Evolutionary conservation across 2,329 filamentous ascomycete species (phyloP).

Genomic region (Paraphoma sp.): DNA sequence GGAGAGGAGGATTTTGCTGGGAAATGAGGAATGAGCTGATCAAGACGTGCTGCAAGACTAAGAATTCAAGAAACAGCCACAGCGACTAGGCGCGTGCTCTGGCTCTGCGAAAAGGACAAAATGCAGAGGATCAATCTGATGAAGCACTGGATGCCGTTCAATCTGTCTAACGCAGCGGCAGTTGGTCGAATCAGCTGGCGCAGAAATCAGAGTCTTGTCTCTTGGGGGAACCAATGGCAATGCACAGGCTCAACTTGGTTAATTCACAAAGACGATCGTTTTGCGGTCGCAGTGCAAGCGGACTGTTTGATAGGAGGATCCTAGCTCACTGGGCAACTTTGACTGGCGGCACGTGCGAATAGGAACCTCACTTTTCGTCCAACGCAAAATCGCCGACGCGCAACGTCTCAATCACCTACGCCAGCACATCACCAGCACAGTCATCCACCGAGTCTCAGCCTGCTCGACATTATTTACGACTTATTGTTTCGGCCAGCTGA

Average conservation of each 20-base stretch:
- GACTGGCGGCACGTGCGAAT: conserved; percentile 10
- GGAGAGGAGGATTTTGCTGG: background rate
- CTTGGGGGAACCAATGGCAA: no score
- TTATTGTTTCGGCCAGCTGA: conserved; percentile 3
- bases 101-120: background rate
- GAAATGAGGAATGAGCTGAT: background rate
- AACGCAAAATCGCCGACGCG: conserved; percentile 11
- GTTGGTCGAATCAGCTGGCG: no score
- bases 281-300: background rate
- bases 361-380: conserved; percentile 36
- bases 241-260: no score
- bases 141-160: no score
- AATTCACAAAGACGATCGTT: background rate
- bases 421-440: conserved; percentile 3
- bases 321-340: conserved; percentile 1
- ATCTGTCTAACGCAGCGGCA: no score
- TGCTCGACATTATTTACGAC: conserved; percentile 1
- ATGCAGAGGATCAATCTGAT: no score
- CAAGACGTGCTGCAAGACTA: background rate
- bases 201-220: no score
- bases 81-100: background rate
- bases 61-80: background rate
- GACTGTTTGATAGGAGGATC: background rate
- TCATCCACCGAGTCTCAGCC: background rate
- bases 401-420: conserved; percentile 10